Evolutionary conservation across 495 filamentous ascomycete genomes (phyloP), one percentile per base, ranked within the genome.

Genomic region (Parathielavia hyrcaniae): DNA sequence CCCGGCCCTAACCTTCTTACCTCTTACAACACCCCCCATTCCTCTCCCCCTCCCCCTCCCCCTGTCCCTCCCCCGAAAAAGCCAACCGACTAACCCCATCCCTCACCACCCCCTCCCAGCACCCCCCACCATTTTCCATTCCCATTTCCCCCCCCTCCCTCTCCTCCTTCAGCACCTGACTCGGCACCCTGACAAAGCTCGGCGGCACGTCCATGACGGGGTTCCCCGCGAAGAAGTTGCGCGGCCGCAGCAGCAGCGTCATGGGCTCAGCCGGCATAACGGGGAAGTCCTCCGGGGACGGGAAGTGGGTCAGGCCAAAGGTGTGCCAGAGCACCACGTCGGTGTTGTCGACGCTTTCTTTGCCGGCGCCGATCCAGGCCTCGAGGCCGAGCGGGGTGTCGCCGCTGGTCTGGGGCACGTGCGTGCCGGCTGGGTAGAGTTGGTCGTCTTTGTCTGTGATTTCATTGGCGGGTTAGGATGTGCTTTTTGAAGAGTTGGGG

Each of bases 241-340:
- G 77, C 5, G 92, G 92, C 45, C 91, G 75, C 45, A 97, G 75
- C 23, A 96, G 75, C 63, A 96, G 67, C 8, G 84, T 90, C 83
- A 96, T 91, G 0, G 88, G 87, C 76, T 71, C 70, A 0, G 86
- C 88, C 2, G 91, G 92, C 92, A 97, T 97, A 64, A 97, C 79
- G 34, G 92, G 92, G 73, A 88, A 97, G 69, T 97, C 92, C 67
- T 97, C 92, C 0, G 91, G 91, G 1, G 89, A 73, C 0, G 92
- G 91, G 79, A 96, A 95, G 70, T 97, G 92, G 9, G 86, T 91
- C 6, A 96, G 75, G 32, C 92, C 92, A 65, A 96, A 97, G 0
- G 92, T 97, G 71, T 97, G 92, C 92, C 92, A 97, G 20, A 97
- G 80, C 4, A 97, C 92, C 22, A 96, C 71, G 71, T 97, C 88